Base-by-base conservation (phyloP, 768 basidiomycete species). In the Mycena galopus region DNA sequence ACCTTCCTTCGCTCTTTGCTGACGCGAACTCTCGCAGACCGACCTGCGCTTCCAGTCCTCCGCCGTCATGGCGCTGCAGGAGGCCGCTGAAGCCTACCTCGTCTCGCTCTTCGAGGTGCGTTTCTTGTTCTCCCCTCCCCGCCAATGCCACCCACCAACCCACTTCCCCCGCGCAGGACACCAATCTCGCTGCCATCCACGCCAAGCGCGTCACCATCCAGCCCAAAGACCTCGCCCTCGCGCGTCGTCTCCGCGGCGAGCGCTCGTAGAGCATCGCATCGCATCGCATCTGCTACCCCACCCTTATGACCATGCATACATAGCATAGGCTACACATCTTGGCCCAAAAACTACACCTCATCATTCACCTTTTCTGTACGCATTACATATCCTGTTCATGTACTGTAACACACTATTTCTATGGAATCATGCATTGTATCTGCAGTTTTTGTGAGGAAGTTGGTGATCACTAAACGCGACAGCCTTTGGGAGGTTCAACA, bases 151-250 rank as follows among this genome's bases (percentile, higher is more conserved):
- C 39, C 39, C 1, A 47, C 44, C 7, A 33, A n/a, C 32, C 6
- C 56, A 67, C 19, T 51, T 29, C 25, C 19, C 8, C 4, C 25
- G 55, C 42, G 14, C 57, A 33, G 63, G 78, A 79, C 75, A 92
- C 91, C 47, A 93, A 94, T 75, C 82, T 94, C 21, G 95, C 93
- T 68, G 93, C 94, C 2, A 90, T 96, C 67, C 95, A 96, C 75
- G 94, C 94, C 10, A 95, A 94, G 81, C 89, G 94, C 55, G 94
- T 96, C 16, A 96, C 95, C 17, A 92, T 96, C 77, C 94, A 94
- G 92, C 91, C 92, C 67, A 88, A 89, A 37, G 95, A 96, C 75
- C 91, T 96, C 73, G 91, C 92, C 73, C 87, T 96, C 59, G 94
- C 94, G 9, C 85, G 94, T 47, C 87, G 93, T 58, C 90, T 96